Evolutionary conservation across 2,329 filamentous ascomycete species (phyloP), one percentile per base, ranked within the genome.

Genomic region (Fusarium miscanthi): DNA sequence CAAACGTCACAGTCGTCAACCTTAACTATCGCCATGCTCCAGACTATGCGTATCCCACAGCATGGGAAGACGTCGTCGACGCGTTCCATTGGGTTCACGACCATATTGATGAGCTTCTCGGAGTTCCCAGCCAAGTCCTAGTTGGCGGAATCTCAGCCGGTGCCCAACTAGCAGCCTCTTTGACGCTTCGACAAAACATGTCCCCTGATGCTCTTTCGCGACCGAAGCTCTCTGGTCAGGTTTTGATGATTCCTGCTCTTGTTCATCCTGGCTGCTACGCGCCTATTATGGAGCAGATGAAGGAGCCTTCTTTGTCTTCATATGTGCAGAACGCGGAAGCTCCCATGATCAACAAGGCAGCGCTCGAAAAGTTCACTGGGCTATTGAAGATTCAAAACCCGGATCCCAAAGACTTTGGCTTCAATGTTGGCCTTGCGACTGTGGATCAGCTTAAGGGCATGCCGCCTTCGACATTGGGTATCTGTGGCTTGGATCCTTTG

Each of bases 11-110:
- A 0, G 87, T 90, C 0, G 72, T 90, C 3, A 87, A 88, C 45
- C 80, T 90, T 17, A 88, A 89, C 70, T 90, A 90, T 75, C 85
- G 89, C 0, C 88, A 90, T 72, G 88, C 88, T 0, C 88, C 88
- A 0, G 85, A 90, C 57, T 79, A 84, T 68, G 72, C 65, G 0
- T 90, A 86, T 63, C 89, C 89, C 0, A 85, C 83, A 0, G 83
- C 85, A 0, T 89, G 85, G 84, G 67, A 86, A 46, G 89, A 91
- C 51, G 77, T 82, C 0, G 84, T 88, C 63, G 89, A 90, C 49
- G 84, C 85, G 0, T 86, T 89, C 37, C 79, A 83, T 23, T 91
- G 88, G 89, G 75, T 88, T 0, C 84, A 88, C 54, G 72, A 75
- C 0, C 65, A 76, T 4, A 74, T 75, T 3, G 66, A 64, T 0